Percentiles rank a stretch among this genome's conserved stretches.
phyloP scores from a whole-genome alignment of 371 early-diverging fungal species.

The Mortierella sp. region DNA sequence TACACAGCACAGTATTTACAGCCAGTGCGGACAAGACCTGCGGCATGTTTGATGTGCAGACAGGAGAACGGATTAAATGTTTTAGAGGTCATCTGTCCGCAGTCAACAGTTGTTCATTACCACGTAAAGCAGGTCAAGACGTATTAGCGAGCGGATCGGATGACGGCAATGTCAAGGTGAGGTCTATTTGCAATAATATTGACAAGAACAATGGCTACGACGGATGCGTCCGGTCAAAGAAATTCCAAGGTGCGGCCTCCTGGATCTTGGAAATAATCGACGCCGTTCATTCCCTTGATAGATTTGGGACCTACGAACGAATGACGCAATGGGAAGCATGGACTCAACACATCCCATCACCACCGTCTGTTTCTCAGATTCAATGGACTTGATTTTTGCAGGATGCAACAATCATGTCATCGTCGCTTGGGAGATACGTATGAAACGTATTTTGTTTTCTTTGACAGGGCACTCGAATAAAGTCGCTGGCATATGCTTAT shows the following conservation, averaged over 20 bases:
- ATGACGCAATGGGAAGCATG: slow-evolving; percentile 78
- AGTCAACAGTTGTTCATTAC: slow-evolving; percentile 81
- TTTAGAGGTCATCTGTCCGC: slow-evolving; percentile 82
- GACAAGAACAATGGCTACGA: too few relatives aligned
- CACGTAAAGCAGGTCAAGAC: slow-evolving; percentile 72
- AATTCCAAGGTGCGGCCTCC: not conserved
- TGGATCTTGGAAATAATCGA: not conserved
- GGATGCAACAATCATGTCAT: slow-evolving; percentile 93
- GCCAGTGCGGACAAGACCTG: slow-evolving; percentile 61
- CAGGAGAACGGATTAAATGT: slow-evolving; percentile 82
- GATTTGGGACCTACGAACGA: slow-evolving; percentile 83
- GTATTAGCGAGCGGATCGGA: slow-evolving; percentile 82
- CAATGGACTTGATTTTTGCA: slow-evolving; percentile 83
- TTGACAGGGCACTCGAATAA: slow-evolving; percentile 91
- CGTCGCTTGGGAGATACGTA: slow-evolving; percentile 90
- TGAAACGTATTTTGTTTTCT: slow-evolving; percentile 70
- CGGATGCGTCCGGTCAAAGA: not conserved
- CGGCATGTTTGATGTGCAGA: slow-evolving; percentile 63
- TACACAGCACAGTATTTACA: slow-evolving; percentile 58
- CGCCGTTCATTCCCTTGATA: slow-evolving; percentile 13
- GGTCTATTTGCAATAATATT: too few relatives aligned
- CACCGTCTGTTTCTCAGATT: slow-evolving; percentile 78
- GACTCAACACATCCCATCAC: slow-evolving; percentile 83
- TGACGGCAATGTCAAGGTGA: slow-evolving; percentile 73
- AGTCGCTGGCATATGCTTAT: slow-evolving; percentile 84